These are phyloP conservation scores for Mentha longifolia DNA, from an alignment of 257 asterid genomes.

Conservation along the genomic window DNA sequence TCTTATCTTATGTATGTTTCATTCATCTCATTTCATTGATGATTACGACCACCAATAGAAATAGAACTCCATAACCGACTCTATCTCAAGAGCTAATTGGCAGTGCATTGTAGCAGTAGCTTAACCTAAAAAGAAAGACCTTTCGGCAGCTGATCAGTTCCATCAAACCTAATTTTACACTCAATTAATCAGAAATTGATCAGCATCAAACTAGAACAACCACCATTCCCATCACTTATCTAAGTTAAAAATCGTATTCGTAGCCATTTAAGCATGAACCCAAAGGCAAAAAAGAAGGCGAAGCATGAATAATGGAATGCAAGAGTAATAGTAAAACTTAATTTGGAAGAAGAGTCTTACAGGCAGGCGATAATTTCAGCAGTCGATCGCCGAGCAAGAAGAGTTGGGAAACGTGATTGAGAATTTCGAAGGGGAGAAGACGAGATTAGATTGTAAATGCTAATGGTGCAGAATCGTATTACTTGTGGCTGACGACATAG, in stretches of 20 bases:
- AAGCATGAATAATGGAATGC: background rate
- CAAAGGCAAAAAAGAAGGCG: conserved; percentile 1
- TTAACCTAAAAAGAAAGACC: conserved; percentile 24
- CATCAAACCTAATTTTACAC: conserved; percentile 4
- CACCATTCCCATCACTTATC: background rate
- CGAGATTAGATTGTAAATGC: conserved; percentile 31
- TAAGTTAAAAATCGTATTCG: conserved; percentile 18
- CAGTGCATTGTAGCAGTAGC: conserved; percentile 22
- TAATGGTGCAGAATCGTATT: conserved; percentile 25
- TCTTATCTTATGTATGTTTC: background rate
- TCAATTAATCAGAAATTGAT: conserved; percentile 23
- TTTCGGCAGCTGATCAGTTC: conserved; percentile 10
- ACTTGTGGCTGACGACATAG: conserved; percentile 32
- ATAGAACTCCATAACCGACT: conserved; percentile 4
- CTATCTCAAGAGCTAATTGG: conserved; percentile 2
- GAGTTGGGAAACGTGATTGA: conserved; percentile 16
- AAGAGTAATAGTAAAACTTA: background rate
- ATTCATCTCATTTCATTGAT: conserved; percentile 3
- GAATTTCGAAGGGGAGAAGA: conserved; percentile 18
- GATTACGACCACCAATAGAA: conserved; percentile 1
- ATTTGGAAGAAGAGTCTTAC: conserved; percentile 25
- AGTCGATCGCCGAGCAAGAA: conserved; percentile 26
- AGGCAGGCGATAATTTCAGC: conserved; percentile 34
- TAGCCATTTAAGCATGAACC: conserved; percentile 18
- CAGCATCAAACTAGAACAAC: conserved; percentile 3